These are phyloP conservation scores for Entomortierella beljakovae DNA, from an alignment of 192 early-diverging fungal genomes.

Conservation along the genomic window DNA sequence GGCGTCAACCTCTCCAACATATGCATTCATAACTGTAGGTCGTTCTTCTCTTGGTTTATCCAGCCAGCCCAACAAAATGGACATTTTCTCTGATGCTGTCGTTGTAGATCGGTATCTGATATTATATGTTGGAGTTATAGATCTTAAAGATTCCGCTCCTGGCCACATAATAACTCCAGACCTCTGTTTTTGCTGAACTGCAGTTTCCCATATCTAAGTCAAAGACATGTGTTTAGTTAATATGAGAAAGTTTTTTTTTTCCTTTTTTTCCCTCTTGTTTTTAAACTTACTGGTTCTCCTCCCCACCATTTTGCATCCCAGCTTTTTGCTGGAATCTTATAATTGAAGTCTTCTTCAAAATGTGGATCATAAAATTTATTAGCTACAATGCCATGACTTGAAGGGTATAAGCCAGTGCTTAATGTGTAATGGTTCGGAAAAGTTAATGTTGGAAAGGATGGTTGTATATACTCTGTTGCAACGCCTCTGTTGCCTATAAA, in stretches of 20 bases:
- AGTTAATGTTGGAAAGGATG: slow-evolving; percentile 82
- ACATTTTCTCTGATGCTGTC: slow-evolving; percentile 65
- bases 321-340: slow-evolving; percentile 73
- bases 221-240: not conserved
- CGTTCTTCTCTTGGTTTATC: slow-evolving; percentile 74
- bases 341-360: slow-evolving; percentile 80
- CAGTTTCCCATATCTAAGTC: slow-evolving; percentile 85
- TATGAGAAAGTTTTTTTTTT: not conserved
- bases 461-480: slow-evolving; percentile 70
- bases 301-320: slow-evolving; percentile 86
- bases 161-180: slow-evolving; percentile 93
- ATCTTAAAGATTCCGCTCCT: slow-evolving; percentile 74
- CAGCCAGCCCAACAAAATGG: slow-evolving; percentile 80
- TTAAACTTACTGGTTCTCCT: slow-evolving; percentile 79
- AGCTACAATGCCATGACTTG: slow-evolving; percentile 91
- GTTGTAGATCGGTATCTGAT: slow-evolving; percentile 62
- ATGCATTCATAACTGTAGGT: slow-evolving; percentile 81
- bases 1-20: slow-evolving; percentile 84
- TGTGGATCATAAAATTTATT: slow-evolving; percentile 84
- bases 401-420: slow-evolving; percentile 93
- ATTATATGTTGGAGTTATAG: slow-evolving; percentile 72
- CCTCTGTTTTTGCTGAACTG: slow-evolving; percentile 74
- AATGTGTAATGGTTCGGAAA: slow-evolving; percentile 96
- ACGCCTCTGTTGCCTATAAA: slow-evolving; percentile 60
- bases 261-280: not conserved